Evolutionary conservation across 306 rosid species (phyloP).

Genomic region (Fragaria ananassa): DNA sequence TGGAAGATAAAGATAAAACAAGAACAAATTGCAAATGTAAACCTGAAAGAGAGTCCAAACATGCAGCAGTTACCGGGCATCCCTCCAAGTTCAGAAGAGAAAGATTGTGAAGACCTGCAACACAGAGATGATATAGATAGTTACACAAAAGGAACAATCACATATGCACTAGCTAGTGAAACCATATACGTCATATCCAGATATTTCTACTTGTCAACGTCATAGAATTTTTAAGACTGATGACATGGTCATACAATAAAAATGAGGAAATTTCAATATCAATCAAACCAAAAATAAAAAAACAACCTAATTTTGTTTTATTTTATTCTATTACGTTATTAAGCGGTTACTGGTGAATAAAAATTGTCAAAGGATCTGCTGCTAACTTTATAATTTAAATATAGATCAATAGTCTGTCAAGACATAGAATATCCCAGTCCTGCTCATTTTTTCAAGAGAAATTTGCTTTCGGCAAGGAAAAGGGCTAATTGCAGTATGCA

Average conservation of each 20-base stretch:
- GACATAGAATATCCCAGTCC: background rate
- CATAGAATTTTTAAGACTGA: background rate
- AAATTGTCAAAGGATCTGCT: background rate
- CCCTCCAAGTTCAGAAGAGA: slow-evolving; percentile 87
- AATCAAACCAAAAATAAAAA: background rate
- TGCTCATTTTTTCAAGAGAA: background rate
- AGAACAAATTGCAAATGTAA: slow-evolving; percentile 20
- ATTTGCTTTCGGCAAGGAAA: background rate
- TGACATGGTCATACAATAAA: background rate
- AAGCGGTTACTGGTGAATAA: background rate
- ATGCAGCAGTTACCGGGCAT: slow-evolving; percentile 78
- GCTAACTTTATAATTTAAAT: background rate
- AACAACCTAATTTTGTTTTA: background rate
- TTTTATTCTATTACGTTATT: no score
- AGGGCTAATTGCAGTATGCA: background rate
- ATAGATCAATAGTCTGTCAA: background rate
- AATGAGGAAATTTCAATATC: background rate
- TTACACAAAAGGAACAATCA: slow-evolving; percentile 21
- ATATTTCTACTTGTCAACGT: background rate
- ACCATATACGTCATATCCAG: background rate
- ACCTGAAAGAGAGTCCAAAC: slow-evolving; percentile 87
- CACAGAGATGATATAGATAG: slow-evolving; percentile 16
- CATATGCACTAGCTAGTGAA: background rate
- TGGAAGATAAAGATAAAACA: background rate
- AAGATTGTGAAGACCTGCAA: slow-evolving; percentile 74